phyloP scores from a whole-genome alignment of 164 flowering plant species.

The Chimonanthus praecox region DNA sequence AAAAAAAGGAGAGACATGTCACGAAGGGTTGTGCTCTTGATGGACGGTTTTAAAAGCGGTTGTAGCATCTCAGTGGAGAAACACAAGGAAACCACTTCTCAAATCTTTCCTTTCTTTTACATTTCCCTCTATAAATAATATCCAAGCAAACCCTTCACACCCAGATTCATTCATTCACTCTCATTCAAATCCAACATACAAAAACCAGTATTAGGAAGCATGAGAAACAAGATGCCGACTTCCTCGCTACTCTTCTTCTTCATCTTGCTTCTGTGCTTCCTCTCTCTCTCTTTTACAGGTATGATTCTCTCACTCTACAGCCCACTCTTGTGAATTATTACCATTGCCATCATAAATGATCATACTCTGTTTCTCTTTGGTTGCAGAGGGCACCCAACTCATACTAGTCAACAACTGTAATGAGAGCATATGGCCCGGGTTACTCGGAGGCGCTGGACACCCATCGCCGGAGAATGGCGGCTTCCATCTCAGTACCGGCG shows the following conservation, averaged over 20 bases:
- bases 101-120: neutral
- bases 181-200: neutral
- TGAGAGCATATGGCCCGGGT: constrained; percentile 64
- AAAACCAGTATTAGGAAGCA: neutral
- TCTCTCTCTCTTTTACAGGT: constrained; percentile 19
- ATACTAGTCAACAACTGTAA: constrained; percentile 61
- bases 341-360: neutral
- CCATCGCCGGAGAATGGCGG: constrained; percentile 59
- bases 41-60: constrained; percentile 5
- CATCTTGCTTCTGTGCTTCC: constrained; percentile 12
- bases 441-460: constrained; percentile 78
- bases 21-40: constrained; percentile 1
- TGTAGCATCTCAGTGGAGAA: constrained; percentile 1
- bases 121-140: no score
- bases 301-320: neutral
- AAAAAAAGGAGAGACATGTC: neutral
- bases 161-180: neutral
- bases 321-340: neutral
- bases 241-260: constrained; percentile 17
- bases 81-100: constrained; percentile 8
- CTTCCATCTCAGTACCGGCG: constrained; percentile 51
- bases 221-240: constrained; percentile 16
- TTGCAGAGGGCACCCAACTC: constrained; percentile 51
- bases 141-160: neutral
- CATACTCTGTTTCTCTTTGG: neutral